A percentile compares a stretch with the other conserved stretches of the same genome.
Evolutionary conservation across 208 protist genomes (phyloP).

Genomic region (Blechomonas ayalai): DNA sequence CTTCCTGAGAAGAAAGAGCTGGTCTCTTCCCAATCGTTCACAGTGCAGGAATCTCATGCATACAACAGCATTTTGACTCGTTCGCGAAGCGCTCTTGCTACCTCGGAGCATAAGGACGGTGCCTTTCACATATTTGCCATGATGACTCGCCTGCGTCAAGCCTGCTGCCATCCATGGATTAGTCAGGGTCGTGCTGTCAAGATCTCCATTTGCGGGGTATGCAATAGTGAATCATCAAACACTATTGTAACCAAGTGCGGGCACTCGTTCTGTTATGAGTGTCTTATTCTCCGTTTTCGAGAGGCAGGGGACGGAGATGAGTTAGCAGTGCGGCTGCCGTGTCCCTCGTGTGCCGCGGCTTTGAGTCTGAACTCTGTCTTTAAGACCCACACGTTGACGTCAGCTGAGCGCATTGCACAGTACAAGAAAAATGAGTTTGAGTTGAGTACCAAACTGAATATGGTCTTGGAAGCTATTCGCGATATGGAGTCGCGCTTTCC

Average conservation of each 20-base stretch:
- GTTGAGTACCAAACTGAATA: slow-evolving; percentile 78
- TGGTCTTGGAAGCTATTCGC: slow-evolving; percentile 68
- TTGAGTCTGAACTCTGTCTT: slow-evolving; percentile 59
- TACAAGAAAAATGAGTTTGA: slow-evolving; percentile 64
- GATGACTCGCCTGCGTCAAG: slow-evolving; percentile 90
- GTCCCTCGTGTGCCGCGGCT: slow-evolving; percentile 39
- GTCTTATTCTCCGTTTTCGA: slow-evolving; percentile 65
- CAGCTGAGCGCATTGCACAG: slow-evolving; percentile 63
- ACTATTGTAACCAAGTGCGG: slow-evolving; percentile 63
- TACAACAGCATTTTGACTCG: slow-evolving; percentile 86
- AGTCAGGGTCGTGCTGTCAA: slow-evolving; percentile 51
- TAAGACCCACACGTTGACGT: slow-evolving; percentile 40
- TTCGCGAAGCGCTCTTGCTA: slow-evolving; percentile 64
- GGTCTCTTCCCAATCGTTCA: slow-evolving; percentile 60
- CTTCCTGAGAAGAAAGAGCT: slow-evolving; percentile 75
- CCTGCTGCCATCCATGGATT: slow-evolving; percentile 90
- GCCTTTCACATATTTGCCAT: slow-evolving; percentile 90
- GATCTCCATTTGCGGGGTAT: slow-evolving; percentile 73
- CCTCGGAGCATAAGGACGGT: slow-evolving; percentile 50
- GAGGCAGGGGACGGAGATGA: slow-evolving; percentile 74
- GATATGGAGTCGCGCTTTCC: slow-evolving; percentile 60
- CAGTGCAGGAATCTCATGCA: slow-evolving; percentile 53
- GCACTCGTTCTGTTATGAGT: slow-evolving; percentile 86
- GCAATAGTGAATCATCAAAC: slow-evolving; percentile 46
- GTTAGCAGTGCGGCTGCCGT: slow-evolving; percentile 41